These are phyloP conservation scores for Chaetomidium leptoderma DNA, from an alignment of 495 filamentous ascomycete genomes.

Conservation along the genomic window DNA sequence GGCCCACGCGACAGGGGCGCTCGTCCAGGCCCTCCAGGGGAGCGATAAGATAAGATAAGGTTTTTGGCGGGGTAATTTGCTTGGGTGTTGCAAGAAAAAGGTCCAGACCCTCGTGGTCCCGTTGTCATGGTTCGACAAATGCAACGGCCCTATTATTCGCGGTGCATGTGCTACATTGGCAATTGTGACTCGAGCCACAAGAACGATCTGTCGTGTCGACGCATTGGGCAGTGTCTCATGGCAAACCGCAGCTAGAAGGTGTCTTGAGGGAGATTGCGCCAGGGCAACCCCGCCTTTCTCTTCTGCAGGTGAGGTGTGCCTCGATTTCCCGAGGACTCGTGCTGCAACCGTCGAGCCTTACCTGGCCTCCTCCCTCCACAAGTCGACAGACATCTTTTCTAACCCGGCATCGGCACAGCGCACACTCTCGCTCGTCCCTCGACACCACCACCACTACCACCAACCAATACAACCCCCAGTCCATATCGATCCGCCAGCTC, in stretches of 20 bases:
- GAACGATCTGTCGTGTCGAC: neutral
- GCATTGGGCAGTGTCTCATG: neutral
- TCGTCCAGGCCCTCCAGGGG: neutral
- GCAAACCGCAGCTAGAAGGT: neutral
- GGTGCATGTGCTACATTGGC: neutral
- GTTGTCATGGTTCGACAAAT: neutral
- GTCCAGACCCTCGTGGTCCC: constrained; percentile 1
- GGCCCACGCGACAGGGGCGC: constrained; percentile 1
- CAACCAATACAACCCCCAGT: neutral
- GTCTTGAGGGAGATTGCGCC: neutral
- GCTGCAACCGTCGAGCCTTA: too few species aligned
- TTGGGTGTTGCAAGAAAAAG: neutral
- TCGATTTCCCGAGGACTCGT: too few species aligned
- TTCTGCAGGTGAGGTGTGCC: too few species aligned
- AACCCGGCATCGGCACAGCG: neutral
- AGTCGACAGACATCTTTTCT: neutral
- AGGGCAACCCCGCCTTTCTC: neutral
- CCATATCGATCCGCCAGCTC: neutral
- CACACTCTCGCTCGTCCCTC: neutral
- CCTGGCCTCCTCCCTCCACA: too few species aligned
- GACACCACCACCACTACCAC: neutral
- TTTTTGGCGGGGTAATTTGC: neutral
- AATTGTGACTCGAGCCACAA: neutral
- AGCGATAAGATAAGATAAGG: constrained; percentile 20
- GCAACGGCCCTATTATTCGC: neutral